Conservation (phyloP, 148 eudicot genomes). For the Gaultheria prostrata region DNA sequence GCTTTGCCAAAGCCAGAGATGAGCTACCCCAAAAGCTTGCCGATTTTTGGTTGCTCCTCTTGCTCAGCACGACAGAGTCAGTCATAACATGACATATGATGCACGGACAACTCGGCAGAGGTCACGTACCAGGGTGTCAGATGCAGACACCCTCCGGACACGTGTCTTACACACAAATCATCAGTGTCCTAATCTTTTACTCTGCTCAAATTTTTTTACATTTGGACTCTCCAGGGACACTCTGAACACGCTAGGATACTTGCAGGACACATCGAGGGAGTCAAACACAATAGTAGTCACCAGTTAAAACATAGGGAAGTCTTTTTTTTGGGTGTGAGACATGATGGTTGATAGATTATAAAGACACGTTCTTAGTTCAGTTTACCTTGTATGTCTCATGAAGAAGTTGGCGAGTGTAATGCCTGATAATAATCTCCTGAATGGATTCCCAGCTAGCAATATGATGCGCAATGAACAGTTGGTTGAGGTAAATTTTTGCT, state of each 20-base stretch:
- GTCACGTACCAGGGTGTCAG: not conserved
- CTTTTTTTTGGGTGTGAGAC: not conserved
- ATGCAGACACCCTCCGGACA: not conserved
- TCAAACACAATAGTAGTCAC: not conserved
- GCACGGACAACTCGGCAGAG: not conserved
- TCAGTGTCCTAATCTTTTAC: not conserved
- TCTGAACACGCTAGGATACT: not conserved
- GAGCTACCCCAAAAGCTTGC: not conserved
- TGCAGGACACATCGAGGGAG: not conserved
- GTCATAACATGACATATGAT: not conserved
- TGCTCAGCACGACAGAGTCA: not conserved
- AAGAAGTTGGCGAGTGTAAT: slow-evolving; percentile 81
- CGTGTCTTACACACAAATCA: not conserved
- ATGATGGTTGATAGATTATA: not conserved
- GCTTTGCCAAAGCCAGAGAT: not conserved
- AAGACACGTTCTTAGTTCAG: not conserved
- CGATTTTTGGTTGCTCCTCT: not conserved
- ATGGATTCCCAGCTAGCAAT: slow-evolving; percentile 96
- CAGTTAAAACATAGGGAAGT: not conserved
- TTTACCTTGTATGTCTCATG: slow-evolving; percentile 94
- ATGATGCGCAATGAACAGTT: slow-evolving; percentile 71
- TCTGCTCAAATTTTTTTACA: not conserved
- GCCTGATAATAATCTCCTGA: slow-evolving; percentile 73
- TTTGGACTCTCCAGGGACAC: not conserved
- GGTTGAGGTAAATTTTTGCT: slow-evolving; percentile 70